Evolutionary conservation across 805 yeast species (phyloP).

Genomic region (Pichia ethanolica): DNA sequence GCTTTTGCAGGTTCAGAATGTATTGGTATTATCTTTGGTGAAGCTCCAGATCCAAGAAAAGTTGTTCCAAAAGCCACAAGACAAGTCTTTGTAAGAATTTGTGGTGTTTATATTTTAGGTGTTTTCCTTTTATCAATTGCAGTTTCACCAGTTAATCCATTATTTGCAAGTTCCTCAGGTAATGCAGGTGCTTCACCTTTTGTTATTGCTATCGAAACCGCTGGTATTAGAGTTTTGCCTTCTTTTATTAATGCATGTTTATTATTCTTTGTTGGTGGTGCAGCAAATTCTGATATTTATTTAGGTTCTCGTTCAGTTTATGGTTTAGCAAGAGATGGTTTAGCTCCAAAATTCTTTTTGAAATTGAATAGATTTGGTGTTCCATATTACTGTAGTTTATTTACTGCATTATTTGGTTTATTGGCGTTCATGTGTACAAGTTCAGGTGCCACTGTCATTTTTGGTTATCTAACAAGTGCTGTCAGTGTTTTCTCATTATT

Average conservation of each 20-base stretch:
- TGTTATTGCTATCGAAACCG: conserved; percentile 52
- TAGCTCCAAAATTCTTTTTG: conserved; percentile 47
- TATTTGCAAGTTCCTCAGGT: conserved; percentile 36
- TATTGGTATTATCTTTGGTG: conserved; percentile 41
- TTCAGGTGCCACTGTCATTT: conserved; percentile 9
- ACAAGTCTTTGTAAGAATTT: conserved; percentile 48
- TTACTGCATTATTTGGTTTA: conserved; percentile 12
- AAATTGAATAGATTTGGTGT: conserved; percentile 64
- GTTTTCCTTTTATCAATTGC: conserved; percentile 42
- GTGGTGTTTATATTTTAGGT: conserved; percentile 42
- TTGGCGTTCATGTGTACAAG: conserved; percentile 12
- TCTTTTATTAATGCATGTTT: conserved; percentile 60
- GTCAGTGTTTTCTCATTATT: conserved; percentile 17
- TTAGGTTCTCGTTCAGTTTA: conserved; percentile 58
- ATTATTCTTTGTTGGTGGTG: conserved; percentile 54
- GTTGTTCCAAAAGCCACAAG: conserved; percentile 42
- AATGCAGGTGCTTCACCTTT: conserved; percentile 62
- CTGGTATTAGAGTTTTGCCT: conserved; percentile 50
- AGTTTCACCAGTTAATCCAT: conserved; percentile 42
- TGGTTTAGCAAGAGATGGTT: conserved; percentile 55
- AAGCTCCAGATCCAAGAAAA: conserved; percentile 40
- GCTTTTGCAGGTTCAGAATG: conserved; percentile 45
- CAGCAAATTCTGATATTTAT: conserved; percentile 59
- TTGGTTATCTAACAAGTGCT: conserved; percentile 14
- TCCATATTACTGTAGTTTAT: conserved; percentile 31